phyloP scores from a whole-genome alignment of 1,284 basidiomycete genomes.

The Irpex sp. region DNA sequence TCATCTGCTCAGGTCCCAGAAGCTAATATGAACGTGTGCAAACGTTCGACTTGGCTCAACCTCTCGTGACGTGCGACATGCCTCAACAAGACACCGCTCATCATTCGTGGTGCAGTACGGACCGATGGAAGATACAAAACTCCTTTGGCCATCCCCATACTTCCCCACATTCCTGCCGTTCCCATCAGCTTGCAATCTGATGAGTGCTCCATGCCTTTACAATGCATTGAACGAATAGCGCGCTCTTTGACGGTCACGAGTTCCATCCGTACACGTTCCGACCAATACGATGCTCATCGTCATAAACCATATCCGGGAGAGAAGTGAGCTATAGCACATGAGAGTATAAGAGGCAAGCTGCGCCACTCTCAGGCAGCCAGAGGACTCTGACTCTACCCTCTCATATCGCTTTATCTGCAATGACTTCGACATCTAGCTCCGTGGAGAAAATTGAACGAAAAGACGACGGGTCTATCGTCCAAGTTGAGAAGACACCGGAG shows the following conservation, averaged over 20 bases:
- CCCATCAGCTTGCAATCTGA: constrained; percentile 2
- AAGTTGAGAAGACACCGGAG: constrained; percentile 24
- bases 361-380: background rate
- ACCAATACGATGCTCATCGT: background rate
- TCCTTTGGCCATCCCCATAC: background rate
- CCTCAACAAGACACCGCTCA: background rate
- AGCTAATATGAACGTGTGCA: background rate
- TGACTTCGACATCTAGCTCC: constrained; percentile 6
- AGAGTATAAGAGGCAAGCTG: background rate
- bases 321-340: background rate
- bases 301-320: background rate
- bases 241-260: background rate
- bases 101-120: background rate
- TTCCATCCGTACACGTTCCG: constrained; percentile 1
- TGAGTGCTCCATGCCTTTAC: background rate
- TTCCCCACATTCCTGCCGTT: background rate
- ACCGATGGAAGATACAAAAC: background rate
- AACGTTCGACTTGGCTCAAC: background rate
- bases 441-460: constrained; percentile 23
- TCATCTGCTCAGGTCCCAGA: background rate
- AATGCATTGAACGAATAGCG: background rate
- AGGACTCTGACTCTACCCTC: background rate
- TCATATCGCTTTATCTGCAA: constrained; percentile 1
- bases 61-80: background rate
- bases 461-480: constrained; percentile 19